A percentile compares a stretch with the other conserved stretches of the same genome.
These are phyloP conservation scores for Plasmopara muralis DNA, from an alignment of 352 stramenopile genomes.

Conservation along the genomic window DNA sequence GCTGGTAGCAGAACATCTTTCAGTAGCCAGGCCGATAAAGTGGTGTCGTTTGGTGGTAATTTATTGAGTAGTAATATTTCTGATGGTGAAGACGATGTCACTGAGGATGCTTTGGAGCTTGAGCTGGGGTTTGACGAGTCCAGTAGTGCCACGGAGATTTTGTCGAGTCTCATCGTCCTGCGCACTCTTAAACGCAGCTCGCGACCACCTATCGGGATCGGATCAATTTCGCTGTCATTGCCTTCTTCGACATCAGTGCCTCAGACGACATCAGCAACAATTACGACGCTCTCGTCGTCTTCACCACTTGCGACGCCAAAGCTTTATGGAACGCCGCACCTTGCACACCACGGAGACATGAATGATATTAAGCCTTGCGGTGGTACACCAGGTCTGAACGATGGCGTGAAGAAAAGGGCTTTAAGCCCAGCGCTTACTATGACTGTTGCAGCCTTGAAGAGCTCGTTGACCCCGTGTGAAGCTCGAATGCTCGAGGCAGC, in stretches of 20 bases:
- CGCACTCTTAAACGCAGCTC: conserved; percentile 61
- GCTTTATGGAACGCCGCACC: conserved; percentile 23
- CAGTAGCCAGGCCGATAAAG: conserved; percentile 11
- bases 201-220: conserved; percentile 30
- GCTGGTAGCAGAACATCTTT: conserved; percentile 13
- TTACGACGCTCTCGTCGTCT: conserved; percentile 30
- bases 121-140: conserved; percentile 64
- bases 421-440: conserved; percentile 9
- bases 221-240: conserved; percentile 41
- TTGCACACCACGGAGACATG: conserved; percentile 20
- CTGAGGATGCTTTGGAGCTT: conserved; percentile 51
- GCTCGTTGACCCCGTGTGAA: conserved; percentile 44
- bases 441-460: conserved; percentile 26
- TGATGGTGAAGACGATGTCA: conserved; percentile 25
- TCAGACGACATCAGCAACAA: conserved; percentile 24
- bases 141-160: conserved; percentile 66
- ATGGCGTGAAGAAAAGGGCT: conserved; percentile 18
- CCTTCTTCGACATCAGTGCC: conserved; percentile 24
- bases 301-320: conserved; percentile 31
- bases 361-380: conserved; percentile 19
- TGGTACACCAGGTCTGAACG: conserved; percentile 18
- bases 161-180: conserved; percentile 73
- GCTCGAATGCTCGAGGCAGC: conserved; percentile 42
- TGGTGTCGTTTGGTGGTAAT: conserved; percentile 25
- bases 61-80: conserved; percentile 28